A percentile compares a stretch with the other conserved stretches of the same genome.
Conservation (phyloP, 306 rosid genomes). For the Morella rubra region DNA sequence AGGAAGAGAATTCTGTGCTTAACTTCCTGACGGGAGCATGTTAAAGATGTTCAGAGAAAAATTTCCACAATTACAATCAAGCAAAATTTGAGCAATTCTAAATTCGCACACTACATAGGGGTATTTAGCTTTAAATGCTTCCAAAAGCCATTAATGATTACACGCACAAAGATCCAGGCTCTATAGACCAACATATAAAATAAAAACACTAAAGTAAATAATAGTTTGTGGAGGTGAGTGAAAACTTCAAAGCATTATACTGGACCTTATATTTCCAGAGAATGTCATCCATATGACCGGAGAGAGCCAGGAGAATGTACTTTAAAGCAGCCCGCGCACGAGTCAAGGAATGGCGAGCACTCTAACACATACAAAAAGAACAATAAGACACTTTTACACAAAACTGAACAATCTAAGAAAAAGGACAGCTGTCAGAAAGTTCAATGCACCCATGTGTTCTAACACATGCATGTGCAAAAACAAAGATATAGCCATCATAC, state of each 20-base stretch:
- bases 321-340: constrained; percentile 85
- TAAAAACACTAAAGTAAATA: not conserved
- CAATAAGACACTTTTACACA: constrained; percentile 17
- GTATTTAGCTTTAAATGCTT: too few species aligned
- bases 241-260: constrained; percentile 1
- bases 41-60: constrained; percentile 11
- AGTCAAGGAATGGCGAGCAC: constrained; percentile 51
- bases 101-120: not conserved
- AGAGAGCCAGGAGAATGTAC: constrained; percentile 81
- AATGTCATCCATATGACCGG: constrained; percentile 87
- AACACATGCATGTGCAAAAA: not conserved
- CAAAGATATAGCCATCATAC: not conserved
- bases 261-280: constrained; percentile 84
- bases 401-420: constrained; percentile 3
- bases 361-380: constrained; percentile 45
- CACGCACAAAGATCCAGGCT: not conserved
- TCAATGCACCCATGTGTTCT: not conserved
- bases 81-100: not conserved
- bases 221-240: not conserved
- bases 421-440: constrained; percentile 16
- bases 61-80: not conserved
- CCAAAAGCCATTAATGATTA: too few species aligned
- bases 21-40: constrained; percentile 61
- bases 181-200: not conserved
- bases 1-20: constrained; percentile 84